Percentiles rank a stretch among this genome's conserved stretches.
Evolutionary conservation across 23 red algal species (phyloP).

Genomic region (Gracilariopsis chorda): DNA sequence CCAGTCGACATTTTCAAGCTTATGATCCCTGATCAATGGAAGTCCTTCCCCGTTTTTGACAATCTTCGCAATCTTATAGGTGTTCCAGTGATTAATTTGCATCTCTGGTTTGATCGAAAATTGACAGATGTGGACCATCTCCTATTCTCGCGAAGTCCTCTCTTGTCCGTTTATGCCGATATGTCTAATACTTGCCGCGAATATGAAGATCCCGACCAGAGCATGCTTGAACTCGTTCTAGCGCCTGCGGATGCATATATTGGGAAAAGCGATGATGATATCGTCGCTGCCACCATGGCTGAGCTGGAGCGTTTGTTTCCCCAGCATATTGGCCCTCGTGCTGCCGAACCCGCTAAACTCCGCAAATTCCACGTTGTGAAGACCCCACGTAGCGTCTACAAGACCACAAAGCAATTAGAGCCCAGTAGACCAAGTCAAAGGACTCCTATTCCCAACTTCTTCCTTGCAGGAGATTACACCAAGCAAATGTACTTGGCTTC

Average conservation of each 20-base stretch:
- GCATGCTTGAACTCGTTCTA: constrained; percentile 92
- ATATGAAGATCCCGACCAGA: constrained; percentile 72
- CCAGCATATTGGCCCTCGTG: constrained; percentile 76
- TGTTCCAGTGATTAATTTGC: constrained; percentile 98
- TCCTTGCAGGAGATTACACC: constrained; percentile 97
- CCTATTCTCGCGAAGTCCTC: constrained; percentile 91
- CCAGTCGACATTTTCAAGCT: constrained; percentile 96
- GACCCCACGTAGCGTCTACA: constrained; percentile 95
- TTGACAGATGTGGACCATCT: constrained; percentile 96
- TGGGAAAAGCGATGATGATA: constrained; percentile 77
- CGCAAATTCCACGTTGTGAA: constrained; percentile 94
- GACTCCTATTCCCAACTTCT: constrained; percentile 93
- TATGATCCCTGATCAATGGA: constrained; percentile 74
- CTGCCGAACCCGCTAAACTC: constrained; percentile 53
- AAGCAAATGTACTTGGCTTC: constrained; percentile 94
- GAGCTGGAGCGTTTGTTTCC: constrained; percentile 94
- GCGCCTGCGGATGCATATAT: constrained; percentile 93
- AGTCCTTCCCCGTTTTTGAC: constrained; percentile 32
- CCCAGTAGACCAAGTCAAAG: constrained; percentile 82
- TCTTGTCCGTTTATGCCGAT: constrained; percentile 97
- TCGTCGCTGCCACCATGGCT: constrained; percentile 78
- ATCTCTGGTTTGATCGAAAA: constrained; percentile 97
- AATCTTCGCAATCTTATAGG: constrained; percentile 71
- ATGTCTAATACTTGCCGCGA: constrained; percentile 98
- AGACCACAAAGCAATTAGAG: constrained; percentile 88